Evolutionary conservation across 2,329 filamentous ascomycete species (phyloP), one percentile per base, ranked within the genome.

Genomic region (Ilyonectria robusta): DNA sequence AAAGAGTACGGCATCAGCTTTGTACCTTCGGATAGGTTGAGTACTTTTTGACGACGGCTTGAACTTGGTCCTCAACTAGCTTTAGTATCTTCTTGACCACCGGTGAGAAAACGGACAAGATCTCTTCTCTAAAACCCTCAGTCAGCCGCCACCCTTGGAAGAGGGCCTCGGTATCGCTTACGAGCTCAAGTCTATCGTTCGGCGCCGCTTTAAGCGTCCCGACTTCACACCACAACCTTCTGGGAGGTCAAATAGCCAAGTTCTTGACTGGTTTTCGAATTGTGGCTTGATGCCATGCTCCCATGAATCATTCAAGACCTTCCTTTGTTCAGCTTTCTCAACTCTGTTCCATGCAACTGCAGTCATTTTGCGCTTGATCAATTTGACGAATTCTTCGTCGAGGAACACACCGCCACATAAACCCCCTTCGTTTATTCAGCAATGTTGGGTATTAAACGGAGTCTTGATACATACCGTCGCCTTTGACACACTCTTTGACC

Each of bases 361-460:
- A 0, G 63, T 4, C 0, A 82, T 17, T 8, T 77, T 80, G 0
- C 3, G 3, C 31, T 75, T 69, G 4, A 85, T 64, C 1, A 81
- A 56, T 0, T 61, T 0, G 1, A 76, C 1, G n/a, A 85, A 85
- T 0, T 46, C 62, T 3, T 84, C 76, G 33, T 85, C 82, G 0
- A 85, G 74, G 13, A 84, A 83, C 0, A 83, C 71, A 0, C 74
- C 81, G 0, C 83, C 83, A 2, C 81, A 84, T 0, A 85, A 70
- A 0, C 35, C 78, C 2, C 81, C 82, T 82, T 1, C 0, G 1
- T 62, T 15, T 50, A 55, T 17, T 13, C 15, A 4, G 31, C 6
- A 21, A 21, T 26, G 0, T 5, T 7, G 7, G 19, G 2, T 2
- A 19, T 11, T 0, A 19, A 23, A 10, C 7, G 7, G 11, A 1